Evolutionary conservation across 306 rosid genomes (phyloP).

Genomic region (Cucurbita argyrosperma): DNA sequence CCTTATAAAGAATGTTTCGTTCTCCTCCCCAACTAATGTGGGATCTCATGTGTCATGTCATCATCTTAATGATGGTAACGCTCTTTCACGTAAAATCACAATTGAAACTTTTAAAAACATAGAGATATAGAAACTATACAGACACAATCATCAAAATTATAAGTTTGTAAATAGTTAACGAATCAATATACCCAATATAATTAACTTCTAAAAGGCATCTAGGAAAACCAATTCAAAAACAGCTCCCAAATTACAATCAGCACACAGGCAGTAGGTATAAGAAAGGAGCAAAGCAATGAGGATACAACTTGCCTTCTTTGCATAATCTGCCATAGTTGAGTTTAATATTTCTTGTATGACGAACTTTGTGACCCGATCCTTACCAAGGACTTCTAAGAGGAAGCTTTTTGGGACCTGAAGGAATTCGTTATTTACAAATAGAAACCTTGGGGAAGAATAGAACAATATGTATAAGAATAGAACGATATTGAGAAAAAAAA

Average conservation of each 20-base stretch:
- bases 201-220: not conserved
- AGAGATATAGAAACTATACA: not conserved
- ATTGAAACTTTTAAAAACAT: not conserved
- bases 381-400: constrained; percentile 55
- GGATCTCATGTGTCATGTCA: too few species aligned
- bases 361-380: constrained; percentile 60
- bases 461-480: not conserved
- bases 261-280: not conserved
- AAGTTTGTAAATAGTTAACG: not conserved
- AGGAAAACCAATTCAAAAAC: not conserved
- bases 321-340: constrained; percentile 61
- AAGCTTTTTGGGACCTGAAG: constrained; percentile 63
- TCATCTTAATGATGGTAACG: not conserved
- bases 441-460: constrained; percentile 3
- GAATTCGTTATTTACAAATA: constrained; percentile 7
- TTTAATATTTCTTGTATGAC: constrained; percentile 70
- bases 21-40: too few species aligned
- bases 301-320: constrained; percentile 32
- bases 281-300: not conserved
- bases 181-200: not conserved
- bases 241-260: not conserved
- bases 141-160: not conserved
- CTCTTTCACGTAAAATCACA: not conserved
- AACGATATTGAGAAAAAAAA: not conserved
- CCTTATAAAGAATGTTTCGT: too few species aligned